Evolutionary conservation across 2,329 filamentous ascomycete species (phyloP), one percentile per base, ranked within the genome.

Genomic region (Nemania sp.): DNA sequence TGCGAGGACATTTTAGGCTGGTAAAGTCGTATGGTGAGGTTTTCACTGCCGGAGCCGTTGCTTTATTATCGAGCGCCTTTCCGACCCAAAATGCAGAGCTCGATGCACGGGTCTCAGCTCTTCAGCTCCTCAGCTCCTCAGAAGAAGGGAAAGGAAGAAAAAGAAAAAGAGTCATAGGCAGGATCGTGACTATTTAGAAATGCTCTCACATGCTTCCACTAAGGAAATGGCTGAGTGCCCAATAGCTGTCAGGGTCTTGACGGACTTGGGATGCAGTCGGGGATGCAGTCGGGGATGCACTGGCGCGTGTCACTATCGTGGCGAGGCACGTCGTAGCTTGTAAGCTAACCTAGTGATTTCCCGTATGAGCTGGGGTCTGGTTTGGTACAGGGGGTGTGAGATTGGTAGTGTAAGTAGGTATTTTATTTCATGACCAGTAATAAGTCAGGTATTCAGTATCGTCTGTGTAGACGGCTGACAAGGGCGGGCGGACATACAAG

Each of bases 1-100:
- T 53, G 56, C 59, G 51, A 48, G n/a, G 57, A 39, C 62, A 64
- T 66, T 32, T 32, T 45, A 47, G 35, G 15, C 29, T 32, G 32
- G 43, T 13, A 17, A 40, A 11, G 18, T 32, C 9, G 15, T 4
- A 7, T 7, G 15, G 32, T 12, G 32, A 17, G 11, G 32, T 21
- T 40, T 32, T 18, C 11, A 9, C 45, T 11, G 32, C 18, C 12
- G 5, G n/a, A 20, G n/a, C 9, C 35, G 17, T 45, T 20, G 34
- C 37, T 45, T 62, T 32, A 43, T 15, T 17, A 51, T 5, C 32
- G 25, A 29, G 25, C 25, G 7, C 25, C 25, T 29, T 29, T 29
- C 25, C 25, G 4, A 29, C 25, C 7, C 25, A 29, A 29, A 29
- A 29, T 29, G 25, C 25, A 29, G 25, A 29, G 25, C 25, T 29